A percentile compares a stretch with the other conserved stretches of the same genome.
phyloP scores from a whole-genome alignment of 805 yeast genomes.

The Candida namnaoensis region DNA sequence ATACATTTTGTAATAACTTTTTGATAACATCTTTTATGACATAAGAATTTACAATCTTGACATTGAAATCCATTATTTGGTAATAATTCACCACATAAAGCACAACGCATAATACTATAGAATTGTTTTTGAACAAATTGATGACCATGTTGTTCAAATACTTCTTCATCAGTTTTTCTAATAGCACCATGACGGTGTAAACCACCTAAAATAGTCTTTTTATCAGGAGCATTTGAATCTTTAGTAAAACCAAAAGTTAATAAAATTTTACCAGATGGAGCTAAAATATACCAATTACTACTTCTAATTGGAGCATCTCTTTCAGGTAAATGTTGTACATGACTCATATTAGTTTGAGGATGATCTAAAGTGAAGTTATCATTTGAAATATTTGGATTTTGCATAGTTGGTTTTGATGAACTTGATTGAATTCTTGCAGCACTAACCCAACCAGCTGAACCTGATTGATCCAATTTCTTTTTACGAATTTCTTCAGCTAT shows the following conservation, averaged over 20 bases:
- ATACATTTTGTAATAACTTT: slow-evolving; percentile 81
- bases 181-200: slow-evolving; percentile 97
- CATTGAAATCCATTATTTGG: slow-evolving; percentile 83
- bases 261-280: slow-evolving; percentile 88
- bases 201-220: slow-evolving; percentile 43
- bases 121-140: slow-evolving; percentile 93
- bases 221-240: slow-evolving; percentile 37
- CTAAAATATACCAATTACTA: slow-evolving; percentile 83
- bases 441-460: slow-evolving; percentile 79
- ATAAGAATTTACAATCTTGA: slow-evolving; percentile 73
- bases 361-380: slow-evolving; percentile 14
- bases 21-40: slow-evolving; percentile 75
- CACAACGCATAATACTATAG: slow-evolving; percentile 95
- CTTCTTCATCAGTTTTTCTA: slow-evolving; percentile 80
- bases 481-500: slow-evolving; percentile 92
- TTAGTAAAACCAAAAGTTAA: slow-evolving; percentile 76
- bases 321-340: not conserved
- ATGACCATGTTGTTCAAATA: slow-evolving; percentile 94
- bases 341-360: too few relatives aligned
- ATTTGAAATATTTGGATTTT: slow-evolving; percentile 10
- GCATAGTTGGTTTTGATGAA: slow-evolving; percentile 4
- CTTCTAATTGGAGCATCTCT: slow-evolving; percentile 29
- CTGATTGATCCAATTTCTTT: slow-evolving; percentile 72
- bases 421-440: slow-evolving; percentile 46
- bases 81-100: slow-evolving; percentile 92